Percentiles rank a stretch among this genome's conserved stretches.
These are phyloP conservation scores for Thuidium tamariscinum DNA, from an alignment of 225 moss, liverwort and hornwort species.

Conservation along the genomic window DNA sequence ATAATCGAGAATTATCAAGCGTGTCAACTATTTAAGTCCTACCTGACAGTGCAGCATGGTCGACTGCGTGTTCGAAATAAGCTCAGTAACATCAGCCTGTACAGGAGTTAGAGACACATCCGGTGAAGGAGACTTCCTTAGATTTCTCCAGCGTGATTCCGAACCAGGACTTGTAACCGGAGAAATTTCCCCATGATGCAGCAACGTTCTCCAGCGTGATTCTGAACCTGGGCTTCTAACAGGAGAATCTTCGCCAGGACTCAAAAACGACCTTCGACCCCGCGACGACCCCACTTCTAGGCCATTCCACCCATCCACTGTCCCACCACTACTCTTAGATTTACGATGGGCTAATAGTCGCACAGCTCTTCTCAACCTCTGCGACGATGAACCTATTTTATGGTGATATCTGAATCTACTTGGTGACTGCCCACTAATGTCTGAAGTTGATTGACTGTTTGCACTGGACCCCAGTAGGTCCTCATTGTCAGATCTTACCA, in stretches of 20 bases:
- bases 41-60: constrained; percentile 37
- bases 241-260: constrained; percentile 16
- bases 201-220: constrained; percentile 25
- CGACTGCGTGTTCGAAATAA: neutral
- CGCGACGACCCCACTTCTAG: constrained; percentile 13
- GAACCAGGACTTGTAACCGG: constrained; percentile 1
- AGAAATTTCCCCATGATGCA: constrained; percentile 14
- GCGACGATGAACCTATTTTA: constrained; percentile 22
- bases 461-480: constrained; percentile 12
- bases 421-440: constrained; percentile 4
- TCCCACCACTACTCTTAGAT: constrained; percentile 29
- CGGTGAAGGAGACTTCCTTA: constrained; percentile 10
- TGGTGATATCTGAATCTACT: constrained; percentile 3
- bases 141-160: constrained; percentile 21
- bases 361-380: constrained; percentile 25
- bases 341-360: constrained; percentile 33
- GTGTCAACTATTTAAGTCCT: neutral
- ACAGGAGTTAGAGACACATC: constrained; percentile 8
- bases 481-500: constrained; percentile 11
- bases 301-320: constrained; percentile 33
- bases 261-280: neutral
- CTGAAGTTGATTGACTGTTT: constrained; percentile 6
- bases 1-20: neutral
- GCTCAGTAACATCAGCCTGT: constrained; percentile 7
- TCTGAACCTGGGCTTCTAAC: neutral